Conservation (phyloP, 2,329 filamentous ascomycete genomes). For the Phialemoniopsis sp. region DNA sequence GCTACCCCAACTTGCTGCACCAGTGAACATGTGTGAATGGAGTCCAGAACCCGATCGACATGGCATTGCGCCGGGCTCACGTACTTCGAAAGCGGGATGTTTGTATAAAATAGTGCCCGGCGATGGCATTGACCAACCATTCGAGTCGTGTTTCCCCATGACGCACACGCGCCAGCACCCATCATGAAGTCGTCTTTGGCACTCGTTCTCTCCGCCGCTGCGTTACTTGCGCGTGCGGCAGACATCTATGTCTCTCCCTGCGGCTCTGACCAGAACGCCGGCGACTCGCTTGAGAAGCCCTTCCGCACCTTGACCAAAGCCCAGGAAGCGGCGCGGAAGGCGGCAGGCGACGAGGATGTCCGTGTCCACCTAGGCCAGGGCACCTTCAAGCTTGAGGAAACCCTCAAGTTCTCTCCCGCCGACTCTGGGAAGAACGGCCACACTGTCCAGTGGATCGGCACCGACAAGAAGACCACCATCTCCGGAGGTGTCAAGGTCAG, state of each 20-base stretch:
- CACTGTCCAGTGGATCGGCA: slow-evolving; percentile 3
- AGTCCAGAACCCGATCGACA: too few species aligned
- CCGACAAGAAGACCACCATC: slow-evolving; percentile 1
- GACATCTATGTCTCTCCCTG: slow-evolving; percentile 6
- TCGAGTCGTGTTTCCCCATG: too few species aligned
- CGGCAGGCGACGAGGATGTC: slow-evolving; percentile 1
- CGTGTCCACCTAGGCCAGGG: slow-evolving; percentile 3
- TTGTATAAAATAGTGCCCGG: too few species aligned
- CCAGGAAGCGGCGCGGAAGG: slow-evolving; percentile 3
- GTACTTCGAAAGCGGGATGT: too few species aligned
- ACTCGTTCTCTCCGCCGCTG: too few species aligned
- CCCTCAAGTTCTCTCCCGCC: slow-evolving; percentile 1
- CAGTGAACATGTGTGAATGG: too few species aligned
- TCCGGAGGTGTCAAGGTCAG: slow-evolving; percentile 7
- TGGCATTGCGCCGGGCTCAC: too few species aligned
- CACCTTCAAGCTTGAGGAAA: slow-evolving; percentile 2
- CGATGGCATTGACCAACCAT: too few species aligned
- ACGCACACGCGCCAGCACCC: too few species aligned
- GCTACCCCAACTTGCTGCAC: too few species aligned
- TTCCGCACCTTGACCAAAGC: slow-evolving; percentile 1
- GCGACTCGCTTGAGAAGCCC: background rate
- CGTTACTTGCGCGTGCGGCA: too few species aligned
- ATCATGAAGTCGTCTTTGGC: too few species aligned
- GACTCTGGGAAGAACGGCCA: slow-evolving; percentile 6
- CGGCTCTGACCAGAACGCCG: slow-evolving; percentile 4